These are phyloP conservation scores for Coemansia sp. DNA, from an alignment of 192 early-diverging fungal species.

Conservation along the genomic window DNA sequence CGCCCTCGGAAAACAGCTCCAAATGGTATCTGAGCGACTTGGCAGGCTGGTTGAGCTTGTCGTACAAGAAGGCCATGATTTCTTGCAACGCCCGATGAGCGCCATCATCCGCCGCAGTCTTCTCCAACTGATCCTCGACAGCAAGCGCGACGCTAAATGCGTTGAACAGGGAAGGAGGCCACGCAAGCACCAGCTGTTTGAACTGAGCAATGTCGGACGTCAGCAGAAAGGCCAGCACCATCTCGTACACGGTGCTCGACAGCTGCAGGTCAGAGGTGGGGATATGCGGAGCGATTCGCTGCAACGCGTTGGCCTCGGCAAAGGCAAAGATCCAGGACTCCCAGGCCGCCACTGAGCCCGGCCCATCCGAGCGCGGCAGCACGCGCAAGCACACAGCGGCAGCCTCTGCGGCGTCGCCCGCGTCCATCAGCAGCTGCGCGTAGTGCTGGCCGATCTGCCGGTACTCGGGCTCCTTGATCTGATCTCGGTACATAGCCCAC, in stretches of 20 bases:
- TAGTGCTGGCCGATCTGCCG: constrained; percentile 83
- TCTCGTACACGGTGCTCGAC: constrained; percentile 81
- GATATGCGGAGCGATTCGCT: constrained; percentile 74
- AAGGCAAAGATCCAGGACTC: constrained; percentile 93
- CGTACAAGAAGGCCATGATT: constrained; percentile 76
- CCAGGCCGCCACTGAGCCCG: constrained; percentile 61
- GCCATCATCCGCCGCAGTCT: constrained; percentile 38
- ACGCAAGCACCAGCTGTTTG: constrained; percentile 67
- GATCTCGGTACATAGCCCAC: constrained; percentile 39
- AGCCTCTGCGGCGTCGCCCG: constrained; percentile 69
- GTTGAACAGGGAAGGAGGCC: constrained; percentile 82
- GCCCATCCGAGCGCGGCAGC: constrained; percentile 55
- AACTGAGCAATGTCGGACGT: constrained; percentile 46
- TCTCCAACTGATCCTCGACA: constrained; percentile 68
- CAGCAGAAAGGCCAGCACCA: constrained; percentile 70
- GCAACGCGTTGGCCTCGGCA: constrained; percentile 74
- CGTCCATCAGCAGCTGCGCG: constrained; percentile 72
- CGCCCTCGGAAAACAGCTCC: constrained; percentile 66
- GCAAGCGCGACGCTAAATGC: constrained; percentile 73
- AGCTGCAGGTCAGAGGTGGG: constrained; percentile 78
- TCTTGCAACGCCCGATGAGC: constrained; percentile 64
- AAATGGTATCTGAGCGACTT: constrained; percentile 84
- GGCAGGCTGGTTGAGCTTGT: constrained; percentile 71
- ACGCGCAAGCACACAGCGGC: constrained; percentile 76
- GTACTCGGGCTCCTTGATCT: constrained; percentile 62